phyloP scores from a whole-genome alignment of 352 stramenopile genomes.

The Elongisporangium undulatum region DNA sequence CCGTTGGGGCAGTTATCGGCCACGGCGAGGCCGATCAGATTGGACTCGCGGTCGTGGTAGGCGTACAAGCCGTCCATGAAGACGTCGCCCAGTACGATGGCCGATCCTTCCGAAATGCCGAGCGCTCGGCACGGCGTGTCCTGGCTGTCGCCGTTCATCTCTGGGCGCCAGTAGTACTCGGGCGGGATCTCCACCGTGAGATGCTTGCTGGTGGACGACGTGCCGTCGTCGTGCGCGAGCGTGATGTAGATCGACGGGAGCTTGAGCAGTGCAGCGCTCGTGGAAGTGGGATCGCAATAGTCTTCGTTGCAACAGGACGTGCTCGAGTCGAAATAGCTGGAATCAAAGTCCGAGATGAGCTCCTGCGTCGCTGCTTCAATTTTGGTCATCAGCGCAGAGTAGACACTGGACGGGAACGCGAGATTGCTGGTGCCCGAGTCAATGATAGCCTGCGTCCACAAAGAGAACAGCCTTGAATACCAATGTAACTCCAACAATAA shows the following conservation, averaged over 20 bases:
- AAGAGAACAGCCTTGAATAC: not conserved
- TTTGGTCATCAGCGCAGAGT: constrained; percentile 67
- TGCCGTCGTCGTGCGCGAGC: constrained; percentile 38
- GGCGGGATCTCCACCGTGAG: constrained; percentile 79
- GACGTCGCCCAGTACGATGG: constrained; percentile 73
- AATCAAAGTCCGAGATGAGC: constrained; percentile 55
- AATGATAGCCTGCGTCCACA: constrained; percentile 49
- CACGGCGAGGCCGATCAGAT: constrained; percentile 59
- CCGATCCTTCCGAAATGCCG: constrained; percentile 68
- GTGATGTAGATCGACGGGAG: constrained; percentile 79
- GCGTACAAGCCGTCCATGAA: constrained; percentile 82
- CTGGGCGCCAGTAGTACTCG: constrained; percentile 79
- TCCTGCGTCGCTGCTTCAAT: constrained; percentile 56
- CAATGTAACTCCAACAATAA: not conserved
- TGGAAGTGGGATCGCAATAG: constrained; percentile 66
- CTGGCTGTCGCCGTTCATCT: constrained; percentile 63
- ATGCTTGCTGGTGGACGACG: constrained; percentile 43
- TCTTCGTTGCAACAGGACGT: constrained; percentile 62
- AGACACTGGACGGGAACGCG: constrained; percentile 66
- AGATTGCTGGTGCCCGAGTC: constrained; percentile 84
- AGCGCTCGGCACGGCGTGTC: constrained; percentile 60
- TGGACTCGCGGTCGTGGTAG: constrained; percentile 58
- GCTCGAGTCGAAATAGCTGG: constrained; percentile 66
- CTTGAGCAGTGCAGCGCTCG: constrained; percentile 39
- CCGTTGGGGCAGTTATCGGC: constrained; percentile 76